Base-by-base conservation (phyloP, 805 yeast genomes). In the Lachancea mirantina region DNA sequence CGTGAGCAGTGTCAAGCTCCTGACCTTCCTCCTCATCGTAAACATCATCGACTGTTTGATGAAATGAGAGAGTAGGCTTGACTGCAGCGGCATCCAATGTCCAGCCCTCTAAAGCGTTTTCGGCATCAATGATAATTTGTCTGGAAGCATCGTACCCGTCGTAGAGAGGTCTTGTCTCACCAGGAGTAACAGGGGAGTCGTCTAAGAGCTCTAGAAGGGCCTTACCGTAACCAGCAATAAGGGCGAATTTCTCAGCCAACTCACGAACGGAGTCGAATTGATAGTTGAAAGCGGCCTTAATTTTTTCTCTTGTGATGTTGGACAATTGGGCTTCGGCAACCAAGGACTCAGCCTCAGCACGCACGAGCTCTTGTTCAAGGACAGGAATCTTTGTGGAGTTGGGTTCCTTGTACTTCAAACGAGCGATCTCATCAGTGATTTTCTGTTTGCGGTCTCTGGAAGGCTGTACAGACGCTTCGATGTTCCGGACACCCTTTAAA, bases 291-390 rank as follows among this genome's bases (percentile, higher is more conserved):
- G 96, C 94, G 47, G 95, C 92, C 80, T 92, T 92, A 61, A 89
- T 73, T 72, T 88, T 88, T 69, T 88, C 96, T 67, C 98, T 84
- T 52, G 97, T 89, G 66, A 92, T 89, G 71, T 89, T 89, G 43
- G 96, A 84, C 60, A 89, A 77, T 72, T 89, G 98, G 39, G 97
- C 97, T 72, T 89, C 98, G 40, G 98, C 98, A 53, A 89, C 98
- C 52, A 89, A 77, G 32, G 96, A 85, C 70, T 92, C 97, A 47
- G 97, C 97, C 72, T 89, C 98, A 32, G 97, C 96, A 67, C 98
- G 80, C 48, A 92, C 97, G 61, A 92, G 76, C 68, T 92, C 97
- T 70, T 92, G 97, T 73, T 89, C 98, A 62, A 89, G 76, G 35
- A 88, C 89, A 46, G 84, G 78, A 47, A 89, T 83, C 73, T 89